Evolutionary conservation across 139 green algal species (phyloP).

Genomic region (Deuterostichococcus epilithicus): DNA sequence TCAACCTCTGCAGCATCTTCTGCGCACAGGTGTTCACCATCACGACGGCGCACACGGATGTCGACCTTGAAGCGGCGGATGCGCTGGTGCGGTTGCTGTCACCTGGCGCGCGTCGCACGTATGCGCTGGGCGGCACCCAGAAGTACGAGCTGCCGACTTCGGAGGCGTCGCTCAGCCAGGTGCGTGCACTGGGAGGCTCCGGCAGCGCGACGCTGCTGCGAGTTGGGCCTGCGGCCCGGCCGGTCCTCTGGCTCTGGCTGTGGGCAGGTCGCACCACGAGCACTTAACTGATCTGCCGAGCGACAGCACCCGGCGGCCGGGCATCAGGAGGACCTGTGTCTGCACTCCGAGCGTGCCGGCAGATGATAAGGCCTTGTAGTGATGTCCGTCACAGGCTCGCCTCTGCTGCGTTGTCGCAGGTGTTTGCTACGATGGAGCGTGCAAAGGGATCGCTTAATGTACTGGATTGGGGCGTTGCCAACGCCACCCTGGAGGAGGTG

Average conservation of each 20-base stretch:
- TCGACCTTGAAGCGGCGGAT: constrained; percentile 28
- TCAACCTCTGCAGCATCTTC: background rate
- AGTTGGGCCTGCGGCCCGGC: too few relatives aligned
- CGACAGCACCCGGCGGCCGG: too few relatives aligned
- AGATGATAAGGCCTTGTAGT: too few relatives aligned
- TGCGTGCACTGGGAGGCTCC: background rate
- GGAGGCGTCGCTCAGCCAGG: constrained; percentile 33
- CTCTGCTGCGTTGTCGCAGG: constrained; percentile 34
- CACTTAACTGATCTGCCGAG: too few relatives aligned
- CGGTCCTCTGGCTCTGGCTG: too few relatives aligned
- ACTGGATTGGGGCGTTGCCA: constrained; percentile 87
- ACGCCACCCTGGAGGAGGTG: constrained; percentile 92
- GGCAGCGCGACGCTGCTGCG: background rate
- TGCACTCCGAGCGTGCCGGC: too few relatives aligned
- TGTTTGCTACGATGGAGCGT: constrained; percentile 62
- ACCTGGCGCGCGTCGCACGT: constrained; percentile 59
- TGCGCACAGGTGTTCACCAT: constrained; percentile 74
- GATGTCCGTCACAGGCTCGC: too few relatives aligned
- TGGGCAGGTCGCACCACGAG: too few relatives aligned
- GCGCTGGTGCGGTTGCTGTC: constrained; percentile 45
- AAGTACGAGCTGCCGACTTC: constrained; percentile 73
- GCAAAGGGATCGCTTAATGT: constrained; percentile 44
- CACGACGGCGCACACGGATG: constrained; percentile 49
- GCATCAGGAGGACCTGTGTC: too few relatives aligned
- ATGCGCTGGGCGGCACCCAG: constrained; percentile 62